These are phyloP conservation scores for Fusarium camptoceras DNA, from an alignment of 2,329 filamentous ascomycete species.

Conservation along the genomic window DNA sequence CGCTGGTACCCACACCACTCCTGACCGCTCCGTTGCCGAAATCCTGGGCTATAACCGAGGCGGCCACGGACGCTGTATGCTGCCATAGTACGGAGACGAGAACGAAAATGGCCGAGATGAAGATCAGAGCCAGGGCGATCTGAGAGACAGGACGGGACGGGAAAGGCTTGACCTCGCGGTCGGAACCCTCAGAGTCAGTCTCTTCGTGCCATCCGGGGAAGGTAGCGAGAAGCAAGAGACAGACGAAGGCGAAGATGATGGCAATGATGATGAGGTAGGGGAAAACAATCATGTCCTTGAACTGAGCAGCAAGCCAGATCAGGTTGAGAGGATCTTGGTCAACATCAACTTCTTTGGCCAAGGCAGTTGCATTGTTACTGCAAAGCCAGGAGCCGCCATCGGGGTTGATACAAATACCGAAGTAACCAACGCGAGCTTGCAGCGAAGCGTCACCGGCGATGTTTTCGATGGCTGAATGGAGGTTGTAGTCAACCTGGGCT, in stretches of 20 bases:
- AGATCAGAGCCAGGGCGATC: conserved; percentile 92
- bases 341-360: conserved; percentile 88
- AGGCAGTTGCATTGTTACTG: conserved; percentile 94
- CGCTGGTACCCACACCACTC: conserved; percentile 89
- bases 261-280: conserved; percentile 98
- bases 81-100: conserved; percentile 87
- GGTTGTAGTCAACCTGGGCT: conserved; percentile 89
- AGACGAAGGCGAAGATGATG: conserved; percentile 96
- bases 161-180: conserved; percentile 93
- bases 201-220: conserved; percentile 99
- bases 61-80: conserved; percentile 95
- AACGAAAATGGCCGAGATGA: conserved; percentile 76
- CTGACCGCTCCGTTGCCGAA: conserved; percentile 89
- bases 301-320: conserved; percentile 96
- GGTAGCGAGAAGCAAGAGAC: conserved; percentile 92
- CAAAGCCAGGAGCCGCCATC: conserved; percentile 93
- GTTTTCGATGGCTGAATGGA: conserved; percentile 86
- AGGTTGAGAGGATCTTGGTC: conserved; percentile 97
- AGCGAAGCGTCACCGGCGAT: conserved; percentile 87
- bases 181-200: conserved; percentile 80
- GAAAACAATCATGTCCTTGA: conserved; percentile 98
- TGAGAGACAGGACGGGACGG: conserved; percentile 93
- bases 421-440: conserved; percentile 95
- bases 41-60: conserved; percentile 92
- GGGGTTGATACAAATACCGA: conserved; percentile 95